phyloP scores from a whole-genome alignment of 345 rosid genomes.

The Gossypium australe region DNA sequence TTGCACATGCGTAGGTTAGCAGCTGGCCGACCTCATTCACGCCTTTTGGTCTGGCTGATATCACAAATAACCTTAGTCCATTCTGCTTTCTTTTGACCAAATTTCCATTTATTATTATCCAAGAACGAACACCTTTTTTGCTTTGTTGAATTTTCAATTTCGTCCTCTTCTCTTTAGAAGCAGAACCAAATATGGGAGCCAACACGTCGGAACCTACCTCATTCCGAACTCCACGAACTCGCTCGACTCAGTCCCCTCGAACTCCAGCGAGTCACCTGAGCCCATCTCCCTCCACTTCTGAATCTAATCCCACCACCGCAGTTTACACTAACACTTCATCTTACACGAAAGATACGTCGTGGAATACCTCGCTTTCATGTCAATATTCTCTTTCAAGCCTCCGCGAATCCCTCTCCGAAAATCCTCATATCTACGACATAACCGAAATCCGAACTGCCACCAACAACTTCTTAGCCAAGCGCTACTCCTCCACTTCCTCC shows the following conservation, averaged over 20 bases:
- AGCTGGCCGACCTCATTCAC: too few relatives aligned
- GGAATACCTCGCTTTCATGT: constrained; percentile 25
- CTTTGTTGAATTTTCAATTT: background rate
- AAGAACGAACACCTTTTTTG: background rate
- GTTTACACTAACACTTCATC: constrained; percentile 16
- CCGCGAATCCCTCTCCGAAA: constrained; percentile 59
- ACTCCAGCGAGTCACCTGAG: constrained; percentile 10
- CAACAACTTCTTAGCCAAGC: constrained; percentile 75
- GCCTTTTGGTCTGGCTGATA: too few relatives aligned
- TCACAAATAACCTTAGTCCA: background rate
- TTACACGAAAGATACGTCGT: constrained; percentile 5
- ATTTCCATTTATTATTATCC: background rate
- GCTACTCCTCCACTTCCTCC: constrained; percentile 48
- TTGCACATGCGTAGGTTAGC: background rate
- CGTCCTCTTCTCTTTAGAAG: background rate
- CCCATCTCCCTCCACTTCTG: constrained; percentile 16
- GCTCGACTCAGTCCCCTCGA: constrained; percentile 4
- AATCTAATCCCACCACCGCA: constrained; percentile 7
- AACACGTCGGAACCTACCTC: constrained; percentile 40
- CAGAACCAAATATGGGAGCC: constrained; percentile 37
- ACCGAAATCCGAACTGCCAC: constrained; percentile 80
- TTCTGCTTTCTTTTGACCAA: background rate
- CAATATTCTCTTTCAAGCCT: constrained; percentile 61
- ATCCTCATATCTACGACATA: constrained; percentile 68
- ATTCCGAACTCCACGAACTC: constrained; percentile 20